Evolutionary conservation across 164 flowering plant species (phyloP).

Genomic region (Chimonanthus praecox): DNA sequence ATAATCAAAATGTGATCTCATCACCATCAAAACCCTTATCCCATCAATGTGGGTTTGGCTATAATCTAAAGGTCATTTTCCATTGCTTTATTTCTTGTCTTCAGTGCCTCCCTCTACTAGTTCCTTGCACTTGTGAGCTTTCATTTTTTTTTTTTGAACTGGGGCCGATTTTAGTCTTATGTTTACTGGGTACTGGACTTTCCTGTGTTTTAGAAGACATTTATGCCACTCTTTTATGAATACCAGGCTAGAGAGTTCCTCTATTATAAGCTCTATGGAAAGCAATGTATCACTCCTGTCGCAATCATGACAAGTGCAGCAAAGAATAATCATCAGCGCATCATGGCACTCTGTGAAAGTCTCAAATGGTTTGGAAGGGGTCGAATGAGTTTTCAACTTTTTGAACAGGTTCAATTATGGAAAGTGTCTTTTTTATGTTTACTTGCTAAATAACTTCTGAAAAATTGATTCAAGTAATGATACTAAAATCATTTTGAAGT

Average conservation of each 20-base stretch:
- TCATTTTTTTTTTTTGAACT: too few species aligned
- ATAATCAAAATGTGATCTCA: too few species aligned
- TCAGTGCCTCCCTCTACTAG: too few species aligned
- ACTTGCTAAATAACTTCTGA: too few species aligned
- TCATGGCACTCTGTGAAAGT: slow-evolving; percentile 69
- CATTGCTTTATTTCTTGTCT: too few species aligned
- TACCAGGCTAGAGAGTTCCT: slow-evolving; percentile 87
- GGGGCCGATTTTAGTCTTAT: too few species aligned
- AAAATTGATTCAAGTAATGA: too few species aligned
- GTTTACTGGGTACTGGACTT: neutral
- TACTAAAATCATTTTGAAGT: slow-evolving; percentile 1
- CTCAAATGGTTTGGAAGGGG: slow-evolving; percentile 95
- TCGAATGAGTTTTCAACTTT: slow-evolving; percentile 66
- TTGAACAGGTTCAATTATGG: slow-evolving; percentile 77
- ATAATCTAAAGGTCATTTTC: too few species aligned
- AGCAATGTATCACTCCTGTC: slow-evolving; percentile 92
- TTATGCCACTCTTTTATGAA: neutral
- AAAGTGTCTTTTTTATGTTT: neutral
- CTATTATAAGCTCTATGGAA: slow-evolving; percentile 76
- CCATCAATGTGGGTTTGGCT: too few species aligned
- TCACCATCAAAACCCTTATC: too few species aligned
- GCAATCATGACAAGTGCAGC: slow-evolving; percentile 98
- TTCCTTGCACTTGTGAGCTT: too few species aligned
- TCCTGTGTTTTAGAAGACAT: neutral
- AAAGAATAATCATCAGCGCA: slow-evolving; percentile 75